Conservation (phyloP, 192 early-diverging fungal species). For the Entomortierella lignicola region DNA sequence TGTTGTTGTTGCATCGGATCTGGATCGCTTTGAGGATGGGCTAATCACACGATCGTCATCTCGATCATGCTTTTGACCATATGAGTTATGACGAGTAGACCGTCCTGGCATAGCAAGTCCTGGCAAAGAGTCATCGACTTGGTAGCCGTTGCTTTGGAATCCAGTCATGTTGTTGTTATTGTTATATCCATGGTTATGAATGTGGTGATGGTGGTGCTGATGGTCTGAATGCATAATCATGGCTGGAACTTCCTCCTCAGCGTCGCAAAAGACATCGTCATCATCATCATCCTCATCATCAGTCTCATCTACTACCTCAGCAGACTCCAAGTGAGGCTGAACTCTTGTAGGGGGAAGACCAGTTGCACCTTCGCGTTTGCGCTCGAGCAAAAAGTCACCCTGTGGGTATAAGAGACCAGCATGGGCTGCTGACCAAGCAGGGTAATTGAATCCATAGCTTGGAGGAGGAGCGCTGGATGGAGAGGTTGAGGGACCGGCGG, state of each 20-base stretch:
- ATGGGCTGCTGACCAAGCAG: constrained; percentile 13
- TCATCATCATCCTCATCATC: constrained; percentile 44
- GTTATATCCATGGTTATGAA: too few species aligned
- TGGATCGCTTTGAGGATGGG: constrained; percentile 14
- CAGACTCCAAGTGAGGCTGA: constrained; percentile 20
- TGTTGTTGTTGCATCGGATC: constrained; percentile 9
- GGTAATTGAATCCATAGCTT: constrained; percentile 13
- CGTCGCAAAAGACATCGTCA: constrained; percentile 13
- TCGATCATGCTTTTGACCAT: constrained; percentile 21
- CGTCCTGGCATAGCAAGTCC: constrained; percentile 16
- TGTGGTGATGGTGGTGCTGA: background rate
- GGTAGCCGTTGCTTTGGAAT: constrained; percentile 1
- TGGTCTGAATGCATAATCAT: background rate
- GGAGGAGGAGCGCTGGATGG: constrained; percentile 12
- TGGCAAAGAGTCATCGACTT: constrained; percentile 31
- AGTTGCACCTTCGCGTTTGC: constrained; percentile 31
- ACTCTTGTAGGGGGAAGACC: constrained; percentile 12
- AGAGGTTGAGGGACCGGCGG: constrained; percentile 21
- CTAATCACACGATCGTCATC: constrained; percentile 5
- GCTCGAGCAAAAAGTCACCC: constrained; percentile 37
- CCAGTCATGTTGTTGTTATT: too few species aligned
- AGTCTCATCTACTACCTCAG: constrained; percentile 20
- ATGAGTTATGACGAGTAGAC: constrained; percentile 4
- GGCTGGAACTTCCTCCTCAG: constrained; percentile 5
- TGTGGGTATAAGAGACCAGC: constrained; percentile 17